A percentile compares a stretch with the other conserved stretches of the same genome.
Conservation (phyloP, 2,329 filamentous ascomycete genomes). For the Alternaria alternata region DNA sequence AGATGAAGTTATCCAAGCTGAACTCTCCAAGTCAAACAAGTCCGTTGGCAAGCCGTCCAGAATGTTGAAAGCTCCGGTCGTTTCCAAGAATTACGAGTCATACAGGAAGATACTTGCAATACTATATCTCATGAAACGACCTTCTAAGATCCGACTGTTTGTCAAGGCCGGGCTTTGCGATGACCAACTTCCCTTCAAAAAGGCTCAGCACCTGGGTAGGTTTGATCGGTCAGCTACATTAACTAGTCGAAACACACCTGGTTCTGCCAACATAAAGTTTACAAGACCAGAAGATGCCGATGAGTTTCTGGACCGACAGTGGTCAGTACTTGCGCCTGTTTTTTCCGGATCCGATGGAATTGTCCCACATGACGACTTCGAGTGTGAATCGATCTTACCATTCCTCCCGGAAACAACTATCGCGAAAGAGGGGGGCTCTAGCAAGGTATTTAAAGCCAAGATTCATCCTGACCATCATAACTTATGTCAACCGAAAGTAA, state of each 20-base stretch:
- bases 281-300: neutral
- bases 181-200: neutral
- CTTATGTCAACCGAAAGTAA: neutral
- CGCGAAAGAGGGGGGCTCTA: neutral
- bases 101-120: neutral
- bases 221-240: neutral
- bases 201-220: neutral
- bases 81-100: neutral
- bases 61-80: neutral
- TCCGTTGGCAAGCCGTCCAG: neutral
- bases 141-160: neutral
- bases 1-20: neutral
- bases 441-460: neutral
- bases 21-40: neutral
- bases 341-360: neutral
- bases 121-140: neutral
- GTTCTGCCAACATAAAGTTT: neutral
- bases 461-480: constrained; percentile 6
- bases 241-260: neutral
- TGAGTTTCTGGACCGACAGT: neutral
- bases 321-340: neutral
- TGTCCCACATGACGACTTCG: neutral
- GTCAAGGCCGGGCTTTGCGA: neutral
- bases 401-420: neutral
- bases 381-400: neutral